Percentiles rank a stretch among this genome's conserved stretches.
Conservation (phyloP, 2,329 filamentous ascomycete species). For the Rutstroemia sp. region DNA sequence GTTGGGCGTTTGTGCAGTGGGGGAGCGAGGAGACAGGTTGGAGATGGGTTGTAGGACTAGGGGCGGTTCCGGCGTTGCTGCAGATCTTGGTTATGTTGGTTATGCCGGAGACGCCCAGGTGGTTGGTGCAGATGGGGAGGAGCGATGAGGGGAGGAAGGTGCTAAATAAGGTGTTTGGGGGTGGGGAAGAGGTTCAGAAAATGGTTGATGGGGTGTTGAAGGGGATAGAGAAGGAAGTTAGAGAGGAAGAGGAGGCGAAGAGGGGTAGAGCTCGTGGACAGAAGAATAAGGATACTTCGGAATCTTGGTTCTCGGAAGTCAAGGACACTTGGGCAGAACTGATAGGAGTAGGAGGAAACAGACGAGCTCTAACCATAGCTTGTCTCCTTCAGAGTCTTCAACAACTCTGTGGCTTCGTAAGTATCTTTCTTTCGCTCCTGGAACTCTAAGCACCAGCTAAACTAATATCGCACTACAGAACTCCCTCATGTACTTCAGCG, state of each 20-base stretch:
- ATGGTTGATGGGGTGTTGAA: slow-evolving; percentile 54
- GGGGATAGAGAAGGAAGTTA: slow-evolving; percentile 66
- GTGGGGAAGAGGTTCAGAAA: slow-evolving; percentile 33
- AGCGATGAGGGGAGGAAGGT: slow-evolving; percentile 56
- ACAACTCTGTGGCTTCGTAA: slow-evolving; percentile 77
- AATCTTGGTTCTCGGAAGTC: slow-evolving; percentile 19
- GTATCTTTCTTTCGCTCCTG: slow-evolving; percentile 28
- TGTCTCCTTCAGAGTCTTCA: slow-evolving; percentile 82
- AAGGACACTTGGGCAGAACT: slow-evolving; percentile 45
- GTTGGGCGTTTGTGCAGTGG: slow-evolving; percentile 63
- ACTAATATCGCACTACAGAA: slow-evolving; percentile 43
- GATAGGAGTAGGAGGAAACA: slow-evolving; percentile 52
- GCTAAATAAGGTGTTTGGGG: slow-evolving; percentile 56
- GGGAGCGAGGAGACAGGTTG: slow-evolving; percentile 54
- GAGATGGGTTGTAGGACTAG: slow-evolving; percentile 88
- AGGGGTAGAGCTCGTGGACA: slow-evolving; percentile 19
- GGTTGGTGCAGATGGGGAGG: slow-evolving; percentile 66
- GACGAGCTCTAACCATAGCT: slow-evolving; percentile 73
- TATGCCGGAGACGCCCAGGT: slow-evolving; percentile 85
- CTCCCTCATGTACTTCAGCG: slow-evolving; percentile 87
- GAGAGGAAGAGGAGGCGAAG: slow-evolving; percentile 54
- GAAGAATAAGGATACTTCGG: slow-evolving; percentile 13
- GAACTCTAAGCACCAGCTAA: background rate
- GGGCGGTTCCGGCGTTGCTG: slow-evolving; percentile 65
- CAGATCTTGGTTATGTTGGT: slow-evolving; percentile 62